Percentiles rank a stretch among this genome's conserved stretches.
phyloP scores from a whole-genome alignment of 1,139 yeast species.

The Saccharomycopsis hybrid region DNA sequence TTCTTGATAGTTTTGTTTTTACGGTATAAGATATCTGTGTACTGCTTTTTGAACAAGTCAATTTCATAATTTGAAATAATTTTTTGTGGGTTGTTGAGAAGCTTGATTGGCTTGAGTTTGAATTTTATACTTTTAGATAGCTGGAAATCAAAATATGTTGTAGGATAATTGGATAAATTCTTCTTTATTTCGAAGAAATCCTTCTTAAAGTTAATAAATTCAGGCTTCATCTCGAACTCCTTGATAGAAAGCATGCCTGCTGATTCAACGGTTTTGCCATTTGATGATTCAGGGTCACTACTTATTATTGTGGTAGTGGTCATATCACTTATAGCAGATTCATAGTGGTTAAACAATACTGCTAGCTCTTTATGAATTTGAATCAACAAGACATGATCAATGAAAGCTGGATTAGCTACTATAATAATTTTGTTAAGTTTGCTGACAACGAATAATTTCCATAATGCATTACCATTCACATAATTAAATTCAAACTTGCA shows the following conservation, averaged over 20 bases:
- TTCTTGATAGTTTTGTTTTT: not conserved
- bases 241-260: not conserved
- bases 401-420: conserved; percentile 8
- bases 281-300: too few species aligned
- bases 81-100: not conserved
- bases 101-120: not conserved
- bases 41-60: conserved; percentile 1
- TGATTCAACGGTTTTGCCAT: not conserved
- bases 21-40: not conserved
- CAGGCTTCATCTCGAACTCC: not conserved
- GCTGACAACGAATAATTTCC: conserved; percentile 6
- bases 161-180: not conserved
- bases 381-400: not conserved
- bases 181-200: not conserved
- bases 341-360: conserved; percentile 3
- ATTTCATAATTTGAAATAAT: not conserved
- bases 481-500: conserved; percentile 6
- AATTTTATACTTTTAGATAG: not conserved
- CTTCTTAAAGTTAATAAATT: not conserved
- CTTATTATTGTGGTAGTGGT: too few species aligned
- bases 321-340: not conserved
- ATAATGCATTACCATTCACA: conserved; percentile 3
- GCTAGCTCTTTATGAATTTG: conserved; percentile 1
- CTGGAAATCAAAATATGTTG: not conserved
- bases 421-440: conserved; percentile 5